A percentile compares a stretch with the other conserved stretches of the same genome.
These are phyloP conservation scores for Dianthus caryophyllus DNA, from an alignment of 148 eudicot genomes.

Conservation along the genomic window DNA sequence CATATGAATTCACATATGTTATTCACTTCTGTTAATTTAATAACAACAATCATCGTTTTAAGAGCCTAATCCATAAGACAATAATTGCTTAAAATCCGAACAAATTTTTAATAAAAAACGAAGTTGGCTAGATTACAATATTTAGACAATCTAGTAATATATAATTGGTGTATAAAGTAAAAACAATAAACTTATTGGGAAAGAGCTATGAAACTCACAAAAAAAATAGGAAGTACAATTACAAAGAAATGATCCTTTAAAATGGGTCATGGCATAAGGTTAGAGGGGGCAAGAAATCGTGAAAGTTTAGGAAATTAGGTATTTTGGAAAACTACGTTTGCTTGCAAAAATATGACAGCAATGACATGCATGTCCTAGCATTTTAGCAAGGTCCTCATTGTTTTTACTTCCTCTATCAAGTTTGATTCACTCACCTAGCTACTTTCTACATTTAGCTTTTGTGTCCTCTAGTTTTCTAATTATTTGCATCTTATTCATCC, in stretches of 20 bases:
- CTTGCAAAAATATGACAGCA: slow-evolving; percentile 21
- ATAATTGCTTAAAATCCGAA: too few relatives aligned
- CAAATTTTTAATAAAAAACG: neutral
- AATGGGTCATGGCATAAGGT: slow-evolving; percentile 24
- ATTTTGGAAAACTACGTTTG: slow-evolving; percentile 31
- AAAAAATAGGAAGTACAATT: slow-evolving; percentile 9
- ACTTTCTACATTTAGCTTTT: too few relatives aligned
- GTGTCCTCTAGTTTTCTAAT: too few relatives aligned
- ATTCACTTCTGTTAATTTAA: too few relatives aligned
- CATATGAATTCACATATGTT: too few relatives aligned
- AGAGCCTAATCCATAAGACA: too few relatives aligned
- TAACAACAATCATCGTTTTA: too few relatives aligned
- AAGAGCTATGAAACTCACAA: neutral
- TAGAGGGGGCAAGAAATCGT: slow-evolving; percentile 33
- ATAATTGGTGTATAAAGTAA: slow-evolving; percentile 13
- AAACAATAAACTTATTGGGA: slow-evolving; percentile 20
- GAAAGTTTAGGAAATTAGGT: slow-evolving; percentile 35
- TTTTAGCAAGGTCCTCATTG: too few relatives aligned
- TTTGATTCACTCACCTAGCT: too few relatives aligned
- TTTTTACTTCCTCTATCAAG: too few relatives aligned
- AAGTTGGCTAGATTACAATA: neutral
- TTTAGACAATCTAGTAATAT: slow-evolving; percentile 1
- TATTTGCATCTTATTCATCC: too few relatives aligned
- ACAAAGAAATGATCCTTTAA: slow-evolving; percentile 23
- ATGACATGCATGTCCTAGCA: slow-evolving; percentile 17